Percentiles rank a stretch among this genome's conserved stretches.
Evolutionary conservation across 2,329 filamentous ascomycete species (phyloP).

Genomic region (Claviceps fusiformis): DNA sequence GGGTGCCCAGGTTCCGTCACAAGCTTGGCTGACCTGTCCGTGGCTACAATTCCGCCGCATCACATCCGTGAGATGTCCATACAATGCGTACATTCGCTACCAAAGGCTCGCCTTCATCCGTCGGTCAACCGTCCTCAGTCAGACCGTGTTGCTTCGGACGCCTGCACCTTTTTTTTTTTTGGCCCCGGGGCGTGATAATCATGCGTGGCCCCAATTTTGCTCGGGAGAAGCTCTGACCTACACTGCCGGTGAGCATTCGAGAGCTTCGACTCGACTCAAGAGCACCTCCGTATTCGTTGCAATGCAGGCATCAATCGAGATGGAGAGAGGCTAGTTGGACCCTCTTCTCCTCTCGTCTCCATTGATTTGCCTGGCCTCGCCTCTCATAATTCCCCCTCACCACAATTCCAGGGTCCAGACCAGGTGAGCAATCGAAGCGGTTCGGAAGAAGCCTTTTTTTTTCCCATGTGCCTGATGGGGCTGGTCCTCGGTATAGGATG

Average conservation of each 20-base stretch:
- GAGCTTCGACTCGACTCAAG: neutral
- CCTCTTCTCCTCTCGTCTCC: neutral
- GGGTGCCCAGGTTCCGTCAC: too few relatives aligned
- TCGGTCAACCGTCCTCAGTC: neutral
- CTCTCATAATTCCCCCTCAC: neutral
- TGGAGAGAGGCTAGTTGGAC: neutral
- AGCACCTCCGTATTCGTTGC: neutral
- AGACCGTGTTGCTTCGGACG: neutral
- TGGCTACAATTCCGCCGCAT: neutral
- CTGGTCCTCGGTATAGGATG: neutral
- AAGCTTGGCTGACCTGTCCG: too few relatives aligned
- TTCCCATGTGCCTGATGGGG: neutral
- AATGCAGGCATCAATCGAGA: neutral
- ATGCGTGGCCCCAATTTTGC: neutral
- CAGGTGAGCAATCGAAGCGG: neutral
- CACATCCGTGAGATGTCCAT: neutral
- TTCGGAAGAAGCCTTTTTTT: neutral
- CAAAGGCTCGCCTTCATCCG: neutral
- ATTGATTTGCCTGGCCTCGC: neutral
- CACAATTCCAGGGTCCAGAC: neutral
- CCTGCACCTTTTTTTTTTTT: neutral
- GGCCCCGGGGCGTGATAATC: neutral
- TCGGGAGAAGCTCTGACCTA: neutral
- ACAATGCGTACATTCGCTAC: neutral
- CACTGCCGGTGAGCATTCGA: neutral